A percentile compares a stretch with the other conserved stretches of the same genome.
Evolutionary conservation across 2,329 filamentous ascomycete genomes (phyloP).

Genomic region (Epichloe brachyelytri): DNA sequence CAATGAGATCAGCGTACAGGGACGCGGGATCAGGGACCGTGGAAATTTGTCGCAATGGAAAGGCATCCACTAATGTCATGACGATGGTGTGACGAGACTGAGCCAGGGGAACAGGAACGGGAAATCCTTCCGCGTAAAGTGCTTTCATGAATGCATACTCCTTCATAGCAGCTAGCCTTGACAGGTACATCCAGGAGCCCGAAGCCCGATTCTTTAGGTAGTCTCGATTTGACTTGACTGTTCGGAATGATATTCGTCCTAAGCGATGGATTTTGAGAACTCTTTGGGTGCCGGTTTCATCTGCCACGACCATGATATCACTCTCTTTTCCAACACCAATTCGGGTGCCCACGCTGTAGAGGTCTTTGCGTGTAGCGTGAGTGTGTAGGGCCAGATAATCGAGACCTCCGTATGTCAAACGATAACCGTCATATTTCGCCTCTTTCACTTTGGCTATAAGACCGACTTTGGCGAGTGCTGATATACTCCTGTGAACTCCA

Average conservation of each 20-base stretch:
- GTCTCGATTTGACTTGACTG: constrained; percentile 90
- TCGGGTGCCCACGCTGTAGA: constrained; percentile 89
- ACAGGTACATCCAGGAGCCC: constrained; percentile 97
- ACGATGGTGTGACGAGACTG: constrained; percentile 93
- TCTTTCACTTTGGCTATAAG: constrained; percentile 91
- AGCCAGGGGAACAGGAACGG: constrained; percentile 74
- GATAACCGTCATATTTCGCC: constrained; percentile 93
- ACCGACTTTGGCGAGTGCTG: constrained; percentile 78
- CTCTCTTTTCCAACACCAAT: constrained; percentile 97
- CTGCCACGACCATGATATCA: constrained; percentile 88
- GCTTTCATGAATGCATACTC: constrained; percentile 93
- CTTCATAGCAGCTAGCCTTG: constrained; percentile 79
- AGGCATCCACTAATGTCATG: constrained; percentile 88
- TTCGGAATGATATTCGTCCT: constrained; percentile 91
- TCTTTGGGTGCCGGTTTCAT: constrained; percentile 60
- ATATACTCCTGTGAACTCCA: constrained; percentile 78
- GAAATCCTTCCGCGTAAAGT: constrained; percentile 70
- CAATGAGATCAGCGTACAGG: constrained; percentile 87
- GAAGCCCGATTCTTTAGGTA: constrained; percentile 72
- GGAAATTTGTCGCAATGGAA: constrained; percentile 80
- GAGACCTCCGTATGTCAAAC: constrained; percentile 88
- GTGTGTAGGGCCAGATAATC: constrained; percentile 95
- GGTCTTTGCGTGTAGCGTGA: constrained; percentile 62
- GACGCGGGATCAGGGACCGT: constrained; percentile 67
- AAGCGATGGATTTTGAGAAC: constrained; percentile 94